Base-by-base conservation (phyloP, 352 stramenopile genomes). In the Globisporangium megalacanthum region DNA sequence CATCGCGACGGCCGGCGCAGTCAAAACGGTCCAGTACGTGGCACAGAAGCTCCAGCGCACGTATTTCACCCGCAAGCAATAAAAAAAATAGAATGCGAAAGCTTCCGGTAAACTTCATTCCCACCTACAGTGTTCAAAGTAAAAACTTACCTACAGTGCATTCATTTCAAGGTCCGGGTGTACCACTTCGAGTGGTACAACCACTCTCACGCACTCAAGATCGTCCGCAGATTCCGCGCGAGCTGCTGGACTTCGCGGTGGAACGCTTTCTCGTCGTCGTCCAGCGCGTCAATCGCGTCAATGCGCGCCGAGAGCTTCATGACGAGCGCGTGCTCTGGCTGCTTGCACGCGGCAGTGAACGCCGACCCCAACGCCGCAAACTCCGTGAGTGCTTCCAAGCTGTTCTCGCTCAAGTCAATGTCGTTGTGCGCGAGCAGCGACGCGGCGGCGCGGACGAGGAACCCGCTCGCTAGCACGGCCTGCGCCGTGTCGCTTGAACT, bases 41-140 rank as follows among this genome's bases (percentile, higher is more conserved):
- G 72, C 75, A 33, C 77, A 92, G 61, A 96, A 96, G 61, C 69
- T 96, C 17, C 83, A 92, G 45, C 87, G 84, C n/a, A 85, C 84
- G 9, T 94, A 93, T 61, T 83, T 89, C 29, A 86, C 52, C 35
- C 14, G 9, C 22, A 33, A 49, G 35, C 19, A 52, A 46, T 22
- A 53, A 60, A 33, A 49, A 22, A 15, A 52, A 46, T 22, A 53
- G 61, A 70, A 62, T 54, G 7, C 25, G 35, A 39, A 8, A 39
- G 35, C 7, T 39, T 39, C 10, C 10, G 35, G 6, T 39, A 13
- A 39, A 51, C 13, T 25, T 20, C 17, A 50, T 50, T 50, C n/a
- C n/a, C 20, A 29, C 17, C 17, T 49, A 17, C 10, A 33, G 9
- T 9, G 46, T 9, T 14, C 22, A 2, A 52, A 22, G 17, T 52